Evolutionary conservation across 495 filamentous ascomycete species (phyloP).

Genomic region (Penicillium daleae): DNA sequence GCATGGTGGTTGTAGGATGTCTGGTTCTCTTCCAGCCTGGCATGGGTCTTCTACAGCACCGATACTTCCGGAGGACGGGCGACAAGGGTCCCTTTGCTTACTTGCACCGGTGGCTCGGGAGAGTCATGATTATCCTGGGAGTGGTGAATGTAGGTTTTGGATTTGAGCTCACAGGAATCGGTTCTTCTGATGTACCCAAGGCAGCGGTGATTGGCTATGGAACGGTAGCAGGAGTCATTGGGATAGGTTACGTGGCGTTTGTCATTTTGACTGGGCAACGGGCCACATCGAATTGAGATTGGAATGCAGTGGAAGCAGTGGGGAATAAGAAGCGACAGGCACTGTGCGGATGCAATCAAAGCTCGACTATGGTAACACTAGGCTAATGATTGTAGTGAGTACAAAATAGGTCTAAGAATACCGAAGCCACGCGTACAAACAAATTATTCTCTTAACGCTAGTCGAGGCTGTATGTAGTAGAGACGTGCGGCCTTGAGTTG

Average conservation of each 20-base stretch:
- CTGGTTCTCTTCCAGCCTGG: conserved; percentile 66
- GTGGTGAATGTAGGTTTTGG: conserved; percentile 76
- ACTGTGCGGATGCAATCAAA: neutral
- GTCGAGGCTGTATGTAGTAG: too few species aligned
- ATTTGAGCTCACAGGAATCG: conserved; percentile 48
- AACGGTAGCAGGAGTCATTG: conserved; percentile 60
- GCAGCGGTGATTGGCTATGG: conserved; percentile 61
- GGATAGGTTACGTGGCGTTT: conserved; percentile 47
- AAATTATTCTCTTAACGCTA: neutral
- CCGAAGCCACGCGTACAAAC: neutral
- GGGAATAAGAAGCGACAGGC: neutral
- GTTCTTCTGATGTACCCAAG: conserved; percentile 19
- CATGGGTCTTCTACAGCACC: conserved; percentile 70
- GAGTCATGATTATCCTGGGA: conserved; percentile 62
- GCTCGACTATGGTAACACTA: neutral
- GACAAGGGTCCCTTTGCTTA: conserved; percentile 57
- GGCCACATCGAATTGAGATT: neutral
- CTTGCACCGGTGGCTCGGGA: conserved; percentile 73
- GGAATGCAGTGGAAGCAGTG: neutral
- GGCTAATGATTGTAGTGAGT: too few species aligned
- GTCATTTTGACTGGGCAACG: neutral
- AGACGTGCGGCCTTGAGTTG: too few species aligned
- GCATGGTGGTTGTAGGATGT: conserved; percentile 58
- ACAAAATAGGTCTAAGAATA: neutral
- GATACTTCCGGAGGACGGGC: conserved; percentile 48